Conservation (phyloP, 2,329 filamentous ascomycete species). For the Cryoendolithus antarcticus region DNA sequence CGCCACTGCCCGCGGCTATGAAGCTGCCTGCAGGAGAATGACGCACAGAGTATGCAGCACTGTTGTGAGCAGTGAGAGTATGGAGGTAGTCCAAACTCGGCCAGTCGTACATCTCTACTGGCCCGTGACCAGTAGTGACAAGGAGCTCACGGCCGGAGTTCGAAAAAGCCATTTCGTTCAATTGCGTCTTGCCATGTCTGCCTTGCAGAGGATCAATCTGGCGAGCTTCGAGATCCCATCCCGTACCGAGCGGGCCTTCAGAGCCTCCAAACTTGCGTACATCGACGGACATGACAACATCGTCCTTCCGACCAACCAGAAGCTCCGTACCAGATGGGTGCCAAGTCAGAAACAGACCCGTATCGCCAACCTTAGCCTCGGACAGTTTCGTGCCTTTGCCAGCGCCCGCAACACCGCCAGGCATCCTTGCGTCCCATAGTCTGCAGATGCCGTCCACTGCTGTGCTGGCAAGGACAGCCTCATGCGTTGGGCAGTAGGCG, state of each 20-base stretch:
- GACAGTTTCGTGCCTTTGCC: constrained; percentile 30
- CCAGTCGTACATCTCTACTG: constrained; percentile 57
- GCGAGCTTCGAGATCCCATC: constrained; percentile 9
- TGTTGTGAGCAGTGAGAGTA: constrained; percentile 59
- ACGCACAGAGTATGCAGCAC: constrained; percentile 55
- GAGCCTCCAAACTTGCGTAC: constrained; percentile 12
- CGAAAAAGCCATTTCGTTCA: constrained; percentile 63
- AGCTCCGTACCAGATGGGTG: constrained; percentile 57
- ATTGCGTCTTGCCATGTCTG: constrained; percentile 31
- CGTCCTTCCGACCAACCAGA: constrained; percentile 61
- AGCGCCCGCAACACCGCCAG: constrained; percentile 34
- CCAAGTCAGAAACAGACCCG: constrained; percentile 47
- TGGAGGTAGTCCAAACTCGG: constrained; percentile 45
- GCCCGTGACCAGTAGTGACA: constrained; percentile 58
- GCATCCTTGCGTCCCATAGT: constrained; percentile 62
- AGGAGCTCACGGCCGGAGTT: constrained; percentile 61
- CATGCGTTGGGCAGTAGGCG: constrained; percentile 64
- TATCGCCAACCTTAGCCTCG: constrained; percentile 43
- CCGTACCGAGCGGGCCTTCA: background rate
- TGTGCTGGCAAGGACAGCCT: constrained; percentile 64
- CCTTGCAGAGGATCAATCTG: constrained; percentile 14
- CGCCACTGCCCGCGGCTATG: constrained; percentile 62
- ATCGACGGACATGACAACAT: constrained; percentile 22
- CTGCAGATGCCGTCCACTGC: constrained; percentile 62
- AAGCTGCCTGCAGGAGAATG: constrained; percentile 60